phyloP scores from a whole-genome alignment of 805 yeast genomes.

The Sugiyamaella americana region DNA sequence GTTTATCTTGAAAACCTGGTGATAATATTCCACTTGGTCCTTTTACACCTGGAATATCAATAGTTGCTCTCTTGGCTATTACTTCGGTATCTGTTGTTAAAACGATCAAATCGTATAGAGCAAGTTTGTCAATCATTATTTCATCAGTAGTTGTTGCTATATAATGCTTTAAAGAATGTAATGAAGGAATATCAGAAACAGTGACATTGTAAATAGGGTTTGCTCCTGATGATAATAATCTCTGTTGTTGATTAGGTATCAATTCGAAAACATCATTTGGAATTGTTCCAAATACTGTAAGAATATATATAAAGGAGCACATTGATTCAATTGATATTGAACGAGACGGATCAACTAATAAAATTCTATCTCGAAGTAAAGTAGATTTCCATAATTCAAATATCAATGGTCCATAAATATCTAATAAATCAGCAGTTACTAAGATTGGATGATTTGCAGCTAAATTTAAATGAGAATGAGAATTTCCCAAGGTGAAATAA shows the following conservation, averaged over 20 bases:
- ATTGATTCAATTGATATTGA: slow-evolving; percentile 33
- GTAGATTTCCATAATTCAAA: slow-evolving; percentile 61
- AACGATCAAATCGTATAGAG: slow-evolving; percentile 44
- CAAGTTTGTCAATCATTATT: slow-evolving; percentile 48
- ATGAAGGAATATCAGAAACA: slow-evolving; percentile 47
- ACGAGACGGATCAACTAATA: slow-evolving; percentile 37
- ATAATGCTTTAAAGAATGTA: slow-evolving; percentile 35
- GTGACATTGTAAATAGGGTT: slow-evolving; percentile 45
- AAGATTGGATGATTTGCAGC: slow-evolving; percentile 33
- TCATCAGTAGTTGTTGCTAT: slow-evolving; percentile 65
- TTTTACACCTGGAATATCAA: neutral
- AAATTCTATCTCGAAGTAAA: slow-evolving; percentile 49
- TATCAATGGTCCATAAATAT: slow-evolving; percentile 55
- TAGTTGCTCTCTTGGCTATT: neutral
- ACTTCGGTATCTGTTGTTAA: neutral
- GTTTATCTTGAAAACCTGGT: slow-evolving; percentile 26
- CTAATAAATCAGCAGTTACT: slow-evolving; percentile 38
- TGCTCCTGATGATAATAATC: slow-evolving; percentile 23
- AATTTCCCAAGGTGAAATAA: neutral
- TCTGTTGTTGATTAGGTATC: slow-evolving; percentile 27
- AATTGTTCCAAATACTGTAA: slow-evolving; percentile 55
- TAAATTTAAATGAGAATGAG: neutral
- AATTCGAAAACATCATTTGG: slow-evolving; percentile 48
- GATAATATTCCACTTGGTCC: slow-evolving; percentile 1
- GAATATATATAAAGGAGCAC: slow-evolving; percentile 50